Conservation (phyloP, 2,329 filamentous ascomycete genomes). For the Fusarium siculi region DNA sequence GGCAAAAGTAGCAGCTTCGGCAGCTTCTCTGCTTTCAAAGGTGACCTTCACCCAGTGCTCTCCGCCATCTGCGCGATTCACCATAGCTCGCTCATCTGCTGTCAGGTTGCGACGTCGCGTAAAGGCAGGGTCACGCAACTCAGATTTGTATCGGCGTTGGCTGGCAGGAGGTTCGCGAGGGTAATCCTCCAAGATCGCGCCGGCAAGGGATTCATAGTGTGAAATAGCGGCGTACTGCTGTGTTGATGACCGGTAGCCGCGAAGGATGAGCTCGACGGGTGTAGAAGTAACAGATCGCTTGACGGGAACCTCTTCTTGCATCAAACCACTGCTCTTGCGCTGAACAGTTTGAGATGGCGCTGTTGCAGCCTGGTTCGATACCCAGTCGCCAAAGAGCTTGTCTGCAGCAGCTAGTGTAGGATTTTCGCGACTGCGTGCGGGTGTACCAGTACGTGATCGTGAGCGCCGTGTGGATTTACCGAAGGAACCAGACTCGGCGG, state of each 20-base stretch:
- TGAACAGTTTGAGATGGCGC: constrained; percentile 42
- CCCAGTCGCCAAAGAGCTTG: constrained; percentile 69
- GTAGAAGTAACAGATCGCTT: constrained; percentile 52
- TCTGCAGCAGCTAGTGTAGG: constrained; percentile 71
- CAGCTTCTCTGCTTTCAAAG: constrained; percentile 78
- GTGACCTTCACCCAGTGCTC: constrained; percentile 93
- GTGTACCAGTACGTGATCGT: constrained; percentile 69
- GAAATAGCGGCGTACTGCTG: constrained; percentile 88
- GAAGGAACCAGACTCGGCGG: constrained; percentile 72
- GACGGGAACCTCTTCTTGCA: constrained; percentile 54
- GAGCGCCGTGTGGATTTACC: constrained; percentile 74
- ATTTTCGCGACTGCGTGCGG: constrained; percentile 66
- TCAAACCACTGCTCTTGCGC: constrained; percentile 52
- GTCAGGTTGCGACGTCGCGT: constrained; percentile 74
- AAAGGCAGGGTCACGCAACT: constrained; percentile 77
- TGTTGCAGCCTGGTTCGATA: constrained; percentile 58
- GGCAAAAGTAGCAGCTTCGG: constrained; percentile 73
- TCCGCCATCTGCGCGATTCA: constrained; percentile 84
- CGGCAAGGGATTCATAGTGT: constrained; percentile 88
- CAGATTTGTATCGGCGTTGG: constrained; percentile 76
- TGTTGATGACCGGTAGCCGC: constrained; percentile 75
- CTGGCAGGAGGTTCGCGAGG: constrained; percentile 82
- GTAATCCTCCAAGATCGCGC: constrained; percentile 92
- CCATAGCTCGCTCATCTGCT: constrained; percentile 78
- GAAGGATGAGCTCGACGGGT: constrained; percentile 81